Percentiles rank a stretch among this genome's conserved stretches.
Evolutionary conservation across 2,329 filamentous ascomycete species (phyloP).

Genomic region (Cladosporium cucumerinum): DNA sequence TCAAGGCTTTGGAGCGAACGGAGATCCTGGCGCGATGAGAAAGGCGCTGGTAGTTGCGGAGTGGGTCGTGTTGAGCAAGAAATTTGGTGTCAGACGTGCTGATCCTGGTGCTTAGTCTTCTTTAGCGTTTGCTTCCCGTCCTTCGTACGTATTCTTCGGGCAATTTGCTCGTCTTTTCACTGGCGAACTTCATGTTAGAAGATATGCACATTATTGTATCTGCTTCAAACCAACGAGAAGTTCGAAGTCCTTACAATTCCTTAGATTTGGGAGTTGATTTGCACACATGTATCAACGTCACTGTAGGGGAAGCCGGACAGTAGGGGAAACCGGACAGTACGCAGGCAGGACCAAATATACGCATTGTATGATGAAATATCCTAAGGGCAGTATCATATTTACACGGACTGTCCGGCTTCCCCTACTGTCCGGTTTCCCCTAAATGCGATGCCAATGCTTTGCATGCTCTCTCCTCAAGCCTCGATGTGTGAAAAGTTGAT

Average conservation of each 20-base stretch:
- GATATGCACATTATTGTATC: not conserved
- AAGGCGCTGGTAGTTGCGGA: constrained; percentile 39
- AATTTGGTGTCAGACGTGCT: constrained; percentile 40
- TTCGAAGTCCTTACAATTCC: not conserved
- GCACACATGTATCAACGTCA: too few species aligned
- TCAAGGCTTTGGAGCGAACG: constrained; percentile 39
- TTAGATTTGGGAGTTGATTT: not conserved
- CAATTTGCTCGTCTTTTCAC: not conserved
- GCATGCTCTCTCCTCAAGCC: not conserved
- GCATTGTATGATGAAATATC: too few species aligned
- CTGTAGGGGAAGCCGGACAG: too few species aligned
- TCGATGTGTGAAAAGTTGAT: not conserved
- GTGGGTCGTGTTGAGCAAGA: constrained; percentile 45
- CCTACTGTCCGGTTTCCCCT: too few species aligned
- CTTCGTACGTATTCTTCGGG: not conserved
- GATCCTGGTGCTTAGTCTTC: not conserved
- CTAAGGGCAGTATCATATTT: too few species aligned
- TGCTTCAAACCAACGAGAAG: not conserved
- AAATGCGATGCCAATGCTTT: not conserved
- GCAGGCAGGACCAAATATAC: too few species aligned
- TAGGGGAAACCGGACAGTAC: too few species aligned
- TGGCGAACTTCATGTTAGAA: not conserved
- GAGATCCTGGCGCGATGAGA: constrained; percentile 36
- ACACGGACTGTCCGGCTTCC: too few species aligned
- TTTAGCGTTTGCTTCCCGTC: not conserved